Conservation (phyloP, 2,329 filamentous ascomycete genomes). For the Cryphonectria radicalis region DNA sequence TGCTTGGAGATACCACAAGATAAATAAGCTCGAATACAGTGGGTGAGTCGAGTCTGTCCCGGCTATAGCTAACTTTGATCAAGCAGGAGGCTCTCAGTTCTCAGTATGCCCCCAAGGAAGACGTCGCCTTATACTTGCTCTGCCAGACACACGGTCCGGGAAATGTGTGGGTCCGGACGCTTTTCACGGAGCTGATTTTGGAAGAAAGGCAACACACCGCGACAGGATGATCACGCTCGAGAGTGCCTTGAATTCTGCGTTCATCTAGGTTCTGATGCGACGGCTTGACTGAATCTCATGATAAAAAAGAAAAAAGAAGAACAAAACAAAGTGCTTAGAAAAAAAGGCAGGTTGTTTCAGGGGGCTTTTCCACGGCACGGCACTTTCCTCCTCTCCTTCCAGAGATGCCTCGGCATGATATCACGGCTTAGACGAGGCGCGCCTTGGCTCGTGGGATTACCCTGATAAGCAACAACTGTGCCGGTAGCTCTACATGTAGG, state of each 20-base stretch:
- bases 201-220: neutral
- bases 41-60: neutral
- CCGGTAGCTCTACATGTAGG: neutral
- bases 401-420: conserved; percentile 24
- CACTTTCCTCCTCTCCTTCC: neutral
- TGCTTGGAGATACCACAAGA: neutral
- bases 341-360: neutral
- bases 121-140: neutral
- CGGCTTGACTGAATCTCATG: neutral
- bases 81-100: neutral
- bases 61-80: neutral
- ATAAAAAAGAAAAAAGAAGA: neutral
- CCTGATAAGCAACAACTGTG: neutral
- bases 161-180: neutral
- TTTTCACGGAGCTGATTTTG: neutral
- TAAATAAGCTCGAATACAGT: neutral
- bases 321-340: neutral
- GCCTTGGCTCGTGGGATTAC: neutral
- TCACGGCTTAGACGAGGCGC: neutral
- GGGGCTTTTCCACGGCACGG: neutral
- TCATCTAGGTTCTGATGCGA: neutral
- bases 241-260: neutral
- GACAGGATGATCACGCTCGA: neutral
- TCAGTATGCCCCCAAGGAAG: neutral
- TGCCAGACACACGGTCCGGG: neutral